Base-by-base conservation (phyloP, 805 yeast genomes). In the Metschnikowia shivogae region DNA sequence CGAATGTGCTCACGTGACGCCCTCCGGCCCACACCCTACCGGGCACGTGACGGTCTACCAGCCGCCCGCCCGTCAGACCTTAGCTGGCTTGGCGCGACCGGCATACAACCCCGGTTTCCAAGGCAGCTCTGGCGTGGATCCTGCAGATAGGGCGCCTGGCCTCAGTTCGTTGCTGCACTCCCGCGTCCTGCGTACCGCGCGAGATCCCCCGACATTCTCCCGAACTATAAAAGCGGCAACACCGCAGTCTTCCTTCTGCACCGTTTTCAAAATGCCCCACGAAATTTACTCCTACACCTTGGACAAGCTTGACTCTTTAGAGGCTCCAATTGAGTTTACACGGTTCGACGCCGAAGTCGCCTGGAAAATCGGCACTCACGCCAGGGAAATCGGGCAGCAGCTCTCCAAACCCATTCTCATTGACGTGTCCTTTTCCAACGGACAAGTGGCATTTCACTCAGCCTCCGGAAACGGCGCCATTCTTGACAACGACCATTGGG, bases 401-500 rank as follows among this genome's bases (percentile, higher is more conserved):
- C 60, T 60, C 1, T 34, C 45, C n/a, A 64, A 61, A 38, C 57
- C 75, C 0, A 64, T 77, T 20, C 73, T 73, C 9, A 72, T 80
- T 45, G 80, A 79, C 46, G 68, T 80, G 48, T 58, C 78, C 11
- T 59, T 74, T 6, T 50, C 71, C 4, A 61, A 65, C 20, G 80
- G 80, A 4, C 78, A 73, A 34, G 65, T 66, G 12, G 55, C 78
- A 29, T 79, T 76, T 65, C 78, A 77, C 47, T 52, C 73, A 5
- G 64, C 60, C 20, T 62, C 70, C 13, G 61, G 56, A 11, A 51
- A 60, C 9, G 76, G 73, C 1, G 60, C 74, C 10, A 53, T 64
- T 9, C 59, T 64, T n/a, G 83, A 78, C 50, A 79, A 80, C 47
- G 84, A 78, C 47, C 53, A 58, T 28, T 80, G 83, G 82, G 71